Evolutionary conservation across 345 rosid species (phyloP), one percentile per base, ranked within the genome.

Genomic region (Pugionium cornutum): DNA sequence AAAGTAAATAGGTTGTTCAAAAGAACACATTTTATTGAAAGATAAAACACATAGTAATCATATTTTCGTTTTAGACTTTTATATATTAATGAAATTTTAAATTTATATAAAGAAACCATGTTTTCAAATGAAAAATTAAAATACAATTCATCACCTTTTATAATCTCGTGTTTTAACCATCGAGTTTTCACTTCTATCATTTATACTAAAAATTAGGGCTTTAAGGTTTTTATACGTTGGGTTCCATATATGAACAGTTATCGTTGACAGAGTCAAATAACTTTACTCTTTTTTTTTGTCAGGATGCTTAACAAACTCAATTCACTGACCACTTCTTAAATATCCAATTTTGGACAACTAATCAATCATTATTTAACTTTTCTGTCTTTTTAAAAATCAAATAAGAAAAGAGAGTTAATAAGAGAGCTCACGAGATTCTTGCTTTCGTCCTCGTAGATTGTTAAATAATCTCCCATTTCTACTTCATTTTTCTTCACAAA

Each of bases 381-480:
- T 55, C 60, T 67, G 53, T 39, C 43, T 49, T 70, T 68, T 39
- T 59, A 4, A 40, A 50, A 66, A 6, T 10, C 4, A 42, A 33
- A 57, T 42, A 59, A 59, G 11, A 50, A 33, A 30, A 36, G 45
- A 28, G 46, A 55, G 10, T 7, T 44, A 69, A 10, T 5, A 53
- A 47, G 78, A 63, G 53, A 57, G 79, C 92, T 92, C 89, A 92
- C 98, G 73, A 83, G 79, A 34, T 86, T 83, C 77, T 76, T 80
- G 87, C 79, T 57, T 67, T 84, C 84, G 60, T 92, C 98, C 77
- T 87, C 87, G 78, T 81, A 88, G 49, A 92, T 72, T 37, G 73
- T 75, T 11, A 92, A 82, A 61, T 52, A 70, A 79, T 92, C 98
- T 53, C 91, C 85, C 6, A 8, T 77, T 35, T 77, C 75, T 43